Evolutionary conservation across 129 eudicot genomes (phyloP), one percentile per base, ranked within the genome.

Genomic region (Centrapalus pauciflorus): DNA sequence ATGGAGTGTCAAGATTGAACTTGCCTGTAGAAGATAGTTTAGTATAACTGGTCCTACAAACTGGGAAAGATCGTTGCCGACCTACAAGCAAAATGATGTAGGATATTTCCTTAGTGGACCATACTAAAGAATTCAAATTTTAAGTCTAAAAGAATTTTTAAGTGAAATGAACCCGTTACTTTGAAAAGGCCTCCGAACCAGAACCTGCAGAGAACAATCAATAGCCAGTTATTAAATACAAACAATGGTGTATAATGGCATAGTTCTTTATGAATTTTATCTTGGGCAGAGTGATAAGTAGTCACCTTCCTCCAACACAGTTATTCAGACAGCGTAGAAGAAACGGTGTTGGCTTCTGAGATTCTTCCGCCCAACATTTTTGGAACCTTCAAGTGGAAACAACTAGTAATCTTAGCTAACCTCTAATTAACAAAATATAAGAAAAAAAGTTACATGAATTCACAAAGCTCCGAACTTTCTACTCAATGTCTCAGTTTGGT

Each of bases 141-240:
- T 1, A 63, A 59, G 62, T 13, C 23, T 35, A 59, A 45, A 37
- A n/a, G n/a, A n/a, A n/a, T n/a, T n/a, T n/a, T n/a, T n/a, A n/a
- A n/a, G 37, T 46, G 63, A 32, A 48, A 56, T 51, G 40, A 63
- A 56, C 61, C 48, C 29, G 50, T 34, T 84, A 90, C 97, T 75
- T 90, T 90, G 75, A 81, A 90, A 64, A 90, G 73, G 74, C 97
- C 97, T 73, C 95, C 97, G 74, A 63, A 87, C 97, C 97, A 90
- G 61, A 90, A 90, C 79, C 97, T 90, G 87, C 71, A 71, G 25
- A 65, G 58, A 63, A 45, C 60, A 82, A 37, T 11, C 40, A 33
- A 61, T 54, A 72, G 38, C 37, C 33, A 67, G 51, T 49, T 74
- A 40, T 65, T 41, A 59, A 73, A 46, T 61, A 43, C 25, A 57